Conservation (phyloP, 306 rosid genomes). For the Malus asiatica region DNA sequence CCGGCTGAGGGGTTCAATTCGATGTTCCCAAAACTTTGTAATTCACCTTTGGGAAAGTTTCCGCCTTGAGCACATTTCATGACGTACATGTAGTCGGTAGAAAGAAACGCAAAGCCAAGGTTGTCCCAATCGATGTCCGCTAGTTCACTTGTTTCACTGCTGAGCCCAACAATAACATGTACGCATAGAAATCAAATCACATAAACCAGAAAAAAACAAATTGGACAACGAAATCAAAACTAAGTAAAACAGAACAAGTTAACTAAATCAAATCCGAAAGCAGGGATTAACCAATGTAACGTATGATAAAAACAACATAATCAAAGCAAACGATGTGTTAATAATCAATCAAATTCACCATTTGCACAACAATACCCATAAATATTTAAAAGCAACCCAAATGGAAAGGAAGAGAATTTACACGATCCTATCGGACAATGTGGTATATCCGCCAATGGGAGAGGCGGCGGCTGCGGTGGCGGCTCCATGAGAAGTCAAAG, state of each 20-base stretch:
- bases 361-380: background rate
- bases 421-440: conserved; percentile 45
- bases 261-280: background rate
- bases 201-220: background rate
- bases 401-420: background rate
- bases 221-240: background rate
- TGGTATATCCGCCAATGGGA: conserved; percentile 26
- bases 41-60: conserved; percentile 64
- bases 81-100: conserved; percentile 85
- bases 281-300: background rate
- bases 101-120: conserved; percentile 70
- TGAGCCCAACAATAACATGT: conserved; percentile 5
- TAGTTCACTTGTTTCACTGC: conserved; percentile 40
- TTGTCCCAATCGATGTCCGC: conserved; percentile 80
- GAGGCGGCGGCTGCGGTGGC: conserved; percentile 24
- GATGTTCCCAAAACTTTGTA: conserved; percentile 82
- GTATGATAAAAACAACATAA: background rate
- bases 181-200: conserved; percentile 1
- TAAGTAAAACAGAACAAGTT: background rate
- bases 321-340: background rate
- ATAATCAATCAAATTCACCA: background rate
- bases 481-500: conserved; percentile 26
- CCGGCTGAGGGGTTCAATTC: conserved; percentile 88
- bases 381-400: background rate
- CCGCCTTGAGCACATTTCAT: conserved; percentile 66